Conservation (phyloP, 2,329 filamentous ascomycete genomes). For the Decorospora gaudefroyi region DNA sequence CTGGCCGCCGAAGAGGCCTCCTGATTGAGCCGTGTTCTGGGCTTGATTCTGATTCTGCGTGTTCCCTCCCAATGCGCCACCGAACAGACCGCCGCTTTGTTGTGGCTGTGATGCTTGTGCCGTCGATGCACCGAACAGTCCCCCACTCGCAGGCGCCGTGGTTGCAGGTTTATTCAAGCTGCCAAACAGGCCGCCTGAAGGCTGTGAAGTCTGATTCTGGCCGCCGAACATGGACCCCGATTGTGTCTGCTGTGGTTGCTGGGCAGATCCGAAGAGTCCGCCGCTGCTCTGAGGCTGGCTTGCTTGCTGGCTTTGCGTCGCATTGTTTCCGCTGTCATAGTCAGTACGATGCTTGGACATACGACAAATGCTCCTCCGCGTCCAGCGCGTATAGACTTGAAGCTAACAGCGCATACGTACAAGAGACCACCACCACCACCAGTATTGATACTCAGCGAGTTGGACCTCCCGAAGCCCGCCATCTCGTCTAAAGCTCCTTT, state of each 20-base stretch:
- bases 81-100: constrained; percentile 42
- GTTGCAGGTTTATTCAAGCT: constrained; percentile 43
- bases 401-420: constrained; percentile 42
- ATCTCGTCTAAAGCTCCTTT: constrained; percentile 24
- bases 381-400: background rate
- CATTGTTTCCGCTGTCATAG: constrained; percentile 38
- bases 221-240: constrained; percentile 33
- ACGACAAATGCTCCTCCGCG: background rate
- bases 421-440: constrained; percentile 51
- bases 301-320: constrained; percentile 34
- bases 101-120: constrained; percentile 33
- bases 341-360: constrained; percentile 23
- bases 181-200: constrained; percentile 45
- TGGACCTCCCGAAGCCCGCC: constrained; percentile 55
- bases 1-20: constrained; percentile 43
- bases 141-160: constrained; percentile 30
- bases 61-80: constrained; percentile 39
- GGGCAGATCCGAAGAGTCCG: constrained; percentile 34
- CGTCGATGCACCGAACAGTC: constrained; percentile 45
- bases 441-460: constrained; percentile 61
- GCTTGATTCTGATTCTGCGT: constrained; percentile 36
- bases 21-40: constrained; percentile 31
- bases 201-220: constrained; percentile 27
- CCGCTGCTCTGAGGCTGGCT: constrained; percentile 36
- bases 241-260: constrained; percentile 33